Evolutionary conservation across 352 stramenopile genomes (phyloP), one percentile per base, ranked within the genome.

Genomic region (Phytopythium chamaehyphon): DNA sequence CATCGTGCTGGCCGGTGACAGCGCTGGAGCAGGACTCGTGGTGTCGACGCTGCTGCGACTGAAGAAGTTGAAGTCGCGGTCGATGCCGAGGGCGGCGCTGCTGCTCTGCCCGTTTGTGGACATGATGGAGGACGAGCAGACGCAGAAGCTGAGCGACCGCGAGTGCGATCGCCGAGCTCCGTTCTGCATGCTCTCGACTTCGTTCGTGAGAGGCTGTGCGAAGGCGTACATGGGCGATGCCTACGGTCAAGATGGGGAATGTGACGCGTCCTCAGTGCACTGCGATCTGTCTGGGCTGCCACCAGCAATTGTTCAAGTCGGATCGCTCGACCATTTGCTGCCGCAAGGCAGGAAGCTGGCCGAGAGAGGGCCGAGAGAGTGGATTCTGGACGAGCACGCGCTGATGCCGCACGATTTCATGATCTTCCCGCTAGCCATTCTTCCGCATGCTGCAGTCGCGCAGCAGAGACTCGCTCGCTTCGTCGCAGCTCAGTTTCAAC

Each of bases 331-430:
- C 42, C 52, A 40, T 10, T 38, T 82, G 31, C 59, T 64, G 21
- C 54, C 55, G 12, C 68, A 78, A 44, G 66, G 69, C 11, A 24
- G 59, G 19, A 38, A 45, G 1, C 57, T 83, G 11, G 47, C 37
- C 59, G 38, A 55, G 35, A 6, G 57, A 73, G 22, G 47, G 54
- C 6, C 59, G 76, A 3, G 35, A 3, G 60, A 66, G 39, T 71
- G 67, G 52, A 61, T 77, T n/a, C 19, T 75, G 10, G 66, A 79
- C 26, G 23, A 70, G 10, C 65, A 76, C 36, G 53, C 63, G 52
- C 54, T 48, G 28, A 58, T 83, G 21, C 55, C 68, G 35, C 71
- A 83, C 39, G 69, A 64, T 4, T 83, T 83, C 42, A 66, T 59
- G 36, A 26, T 75, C 11, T 47, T 75, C 10, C 61, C 69, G 15